A percentile compares a stretch with the other conserved stretches of the same genome.
These are phyloP conservation scores for Hemileccinum hortonii DNA, from an alignment of 1,284 basidiomycete species.

Conservation along the genomic window DNA sequence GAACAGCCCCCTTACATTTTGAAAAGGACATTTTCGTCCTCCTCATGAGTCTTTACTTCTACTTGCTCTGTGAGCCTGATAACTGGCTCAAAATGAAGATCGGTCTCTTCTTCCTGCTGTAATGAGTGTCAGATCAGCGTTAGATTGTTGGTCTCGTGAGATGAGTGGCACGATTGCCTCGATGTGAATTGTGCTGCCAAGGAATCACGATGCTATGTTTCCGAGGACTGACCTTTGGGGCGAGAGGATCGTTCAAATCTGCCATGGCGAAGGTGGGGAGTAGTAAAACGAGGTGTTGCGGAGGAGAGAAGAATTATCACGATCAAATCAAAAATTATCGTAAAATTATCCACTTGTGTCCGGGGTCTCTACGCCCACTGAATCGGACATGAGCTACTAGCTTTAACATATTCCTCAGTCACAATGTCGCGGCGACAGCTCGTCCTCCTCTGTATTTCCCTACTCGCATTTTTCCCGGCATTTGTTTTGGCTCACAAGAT, in stretches of 20 bases:
- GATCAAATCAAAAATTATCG: constrained; percentile 17
- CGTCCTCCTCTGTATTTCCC: constrained; percentile 21
- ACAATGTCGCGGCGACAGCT: constrained; percentile 20
- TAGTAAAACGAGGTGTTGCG: constrained; percentile 4
- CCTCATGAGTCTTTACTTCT: constrained; percentile 93
- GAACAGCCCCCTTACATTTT: constrained; percentile 77
- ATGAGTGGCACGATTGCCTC: constrained; percentile 32
- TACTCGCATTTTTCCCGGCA: constrained; percentile 30
- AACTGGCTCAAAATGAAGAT: constrained; percentile 95
- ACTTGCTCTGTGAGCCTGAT: constrained; percentile 97
- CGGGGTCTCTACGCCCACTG: constrained; percentile 21
- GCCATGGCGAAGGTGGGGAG: constrained; percentile 47
- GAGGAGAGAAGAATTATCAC: constrained; percentile 33
- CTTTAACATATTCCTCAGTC: too few species aligned
- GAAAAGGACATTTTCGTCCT: constrained; percentile 91
- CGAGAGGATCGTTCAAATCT: constrained; percentile 62
- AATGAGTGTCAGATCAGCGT: constrained; percentile 29
- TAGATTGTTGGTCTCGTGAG: constrained; percentile 21
- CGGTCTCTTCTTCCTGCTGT: constrained; percentile 77
- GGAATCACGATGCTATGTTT: constrained; percentile 2
- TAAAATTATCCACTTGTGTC: constrained; percentile 20
- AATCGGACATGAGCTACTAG: too few species aligned
- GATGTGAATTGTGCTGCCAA: constrained; percentile 16
- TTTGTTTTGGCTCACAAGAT: constrained; percentile 65
- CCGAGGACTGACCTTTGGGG: constrained; percentile 56